These are phyloP conservation scores for Alternaria angustiovoidea DNA, from an alignment of 2,329 filamentous ascomycete genomes.

Conservation along the genomic window DNA sequence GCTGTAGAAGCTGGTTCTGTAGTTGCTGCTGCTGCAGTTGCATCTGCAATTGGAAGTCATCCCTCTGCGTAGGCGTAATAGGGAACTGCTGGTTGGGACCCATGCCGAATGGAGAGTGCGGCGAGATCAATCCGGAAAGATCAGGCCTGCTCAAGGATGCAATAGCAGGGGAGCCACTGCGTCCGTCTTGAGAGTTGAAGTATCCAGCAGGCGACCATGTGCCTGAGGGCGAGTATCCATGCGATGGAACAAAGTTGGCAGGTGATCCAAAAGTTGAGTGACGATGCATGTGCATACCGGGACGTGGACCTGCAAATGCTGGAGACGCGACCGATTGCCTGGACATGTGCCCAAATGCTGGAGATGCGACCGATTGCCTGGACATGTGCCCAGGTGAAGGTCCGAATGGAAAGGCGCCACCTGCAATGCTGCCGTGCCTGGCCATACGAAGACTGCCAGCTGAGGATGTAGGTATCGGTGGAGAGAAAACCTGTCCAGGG, in stretches of 20 bases:
- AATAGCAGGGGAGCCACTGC: constrained; percentile 55
- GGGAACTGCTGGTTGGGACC: constrained; percentile 56
- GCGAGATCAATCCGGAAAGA: constrained; percentile 47
- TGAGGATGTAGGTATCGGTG: constrained; percentile 81
- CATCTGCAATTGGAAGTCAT: constrained; percentile 55
- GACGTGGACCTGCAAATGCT: constrained; percentile 64
- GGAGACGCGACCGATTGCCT: constrained; percentile 75
- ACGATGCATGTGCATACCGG: constrained; percentile 68
- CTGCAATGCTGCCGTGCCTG: constrained; percentile 65
- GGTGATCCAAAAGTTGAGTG: constrained; percentile 75
- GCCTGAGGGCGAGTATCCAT: constrained; percentile 64
- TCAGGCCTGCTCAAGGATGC: constrained; percentile 48
- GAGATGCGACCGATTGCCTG: constrained; percentile 73
- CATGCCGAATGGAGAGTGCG: constrained; percentile 69
- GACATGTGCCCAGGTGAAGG: constrained; percentile 64
- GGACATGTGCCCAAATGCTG: constrained; percentile 67
- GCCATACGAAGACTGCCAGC: constrained; percentile 73
- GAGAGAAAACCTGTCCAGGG: constrained; percentile 80
- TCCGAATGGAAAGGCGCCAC: constrained; percentile 65
- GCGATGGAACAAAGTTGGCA: constrained; percentile 68
- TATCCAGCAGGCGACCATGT: constrained; percentile 54
- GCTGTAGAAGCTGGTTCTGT: constrained; percentile 59
- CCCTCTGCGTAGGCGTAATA: constrained; percentile 45
- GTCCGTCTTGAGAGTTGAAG: constrained; percentile 49
- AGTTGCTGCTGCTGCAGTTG: constrained; percentile 62